Conservation (phyloP, 2,329 filamentous ascomycete genomes). For the Colletotrichum sp. region DNA sequence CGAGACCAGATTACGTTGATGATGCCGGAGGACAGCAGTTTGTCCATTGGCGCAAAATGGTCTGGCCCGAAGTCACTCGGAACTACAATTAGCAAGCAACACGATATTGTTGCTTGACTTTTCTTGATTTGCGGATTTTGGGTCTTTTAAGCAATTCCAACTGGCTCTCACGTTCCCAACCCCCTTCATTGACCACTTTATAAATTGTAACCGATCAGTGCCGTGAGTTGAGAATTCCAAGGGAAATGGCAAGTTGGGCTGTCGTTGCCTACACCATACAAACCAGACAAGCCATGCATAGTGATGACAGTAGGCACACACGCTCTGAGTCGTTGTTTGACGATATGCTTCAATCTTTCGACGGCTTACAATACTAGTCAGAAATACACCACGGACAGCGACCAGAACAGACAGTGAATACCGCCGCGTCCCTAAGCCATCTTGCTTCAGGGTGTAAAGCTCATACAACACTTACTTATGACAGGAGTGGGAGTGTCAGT, state of each 20-base stretch:
- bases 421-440: background rate
- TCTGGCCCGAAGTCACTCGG: rapidly evolving
- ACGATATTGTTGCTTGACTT: too few species aligned
- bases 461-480: background rate
- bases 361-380: background rate
- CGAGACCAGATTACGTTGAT: background rate
- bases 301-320: background rate
- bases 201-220: background rate
- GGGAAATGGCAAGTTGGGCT: rapidly evolving
- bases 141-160: rapidly evolving
- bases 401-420: rapidly evolving
- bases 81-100: too few species aligned
- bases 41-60: rapidly evolving
- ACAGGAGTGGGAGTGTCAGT: too few species aligned
- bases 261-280: too few species aligned
- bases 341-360: background rate
- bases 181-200: rapidly evolving
- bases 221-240: too few species aligned
- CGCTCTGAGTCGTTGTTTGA: rapidly evolving
- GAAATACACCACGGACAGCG: background rate
- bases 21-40: too few species aligned
- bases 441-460: background rate
- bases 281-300: background rate
- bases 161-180: rapidly evolving
- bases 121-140: rapidly evolving